Percentiles rank a stretch among this genome's conserved stretches.
Evolutionary conservation across 805 yeast species (phyloP).

Genomic region (Candida stauntonica): DNA sequence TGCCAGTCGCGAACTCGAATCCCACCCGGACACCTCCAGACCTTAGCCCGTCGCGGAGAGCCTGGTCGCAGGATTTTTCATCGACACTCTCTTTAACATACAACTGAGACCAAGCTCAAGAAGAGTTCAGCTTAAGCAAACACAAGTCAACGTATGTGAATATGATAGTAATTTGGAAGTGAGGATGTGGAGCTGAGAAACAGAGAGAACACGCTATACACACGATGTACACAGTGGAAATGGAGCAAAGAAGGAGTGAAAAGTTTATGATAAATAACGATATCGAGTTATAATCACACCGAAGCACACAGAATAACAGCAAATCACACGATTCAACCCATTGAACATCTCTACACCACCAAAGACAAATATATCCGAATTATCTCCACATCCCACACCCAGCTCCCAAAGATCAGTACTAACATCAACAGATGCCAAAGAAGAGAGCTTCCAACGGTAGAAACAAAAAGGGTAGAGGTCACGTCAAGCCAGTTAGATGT

Average conservation of each 20-base stretch:
- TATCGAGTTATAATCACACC: too few species aligned
- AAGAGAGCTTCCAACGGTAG: constrained; percentile 99
- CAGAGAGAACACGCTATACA: not conserved
- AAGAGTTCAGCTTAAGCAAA: constrained; percentile 10
- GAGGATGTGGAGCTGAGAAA: not conserved
- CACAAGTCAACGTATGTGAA: constrained; percentile 13
- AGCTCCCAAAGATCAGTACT: constrained; percentile 11
- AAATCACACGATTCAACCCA: not conserved
- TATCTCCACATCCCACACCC: too few species aligned
- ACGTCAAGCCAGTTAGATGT: constrained; percentile 99
- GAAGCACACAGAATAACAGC: not conserved
- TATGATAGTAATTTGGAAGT: too few species aligned
- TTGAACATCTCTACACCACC: not conserved
- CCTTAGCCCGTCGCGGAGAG: not conserved
- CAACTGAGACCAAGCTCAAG: too few species aligned
- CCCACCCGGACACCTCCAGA: constrained; percentile 5
- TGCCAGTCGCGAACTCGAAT: not conserved
- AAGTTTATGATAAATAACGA: not conserved
- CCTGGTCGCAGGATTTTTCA: constrained; percentile 8
- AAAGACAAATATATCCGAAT: too few species aligned
- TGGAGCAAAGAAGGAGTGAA: not conserved
- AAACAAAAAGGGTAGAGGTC: constrained; percentile 99
- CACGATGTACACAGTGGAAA: not conserved
- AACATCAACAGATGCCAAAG: constrained; percentile 77
- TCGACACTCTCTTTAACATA: too few species aligned